These are phyloP conservation scores for Cordyceps farinosa DNA, from an alignment of 2,329 filamentous ascomycete genomes.

Conservation along the genomic window DNA sequence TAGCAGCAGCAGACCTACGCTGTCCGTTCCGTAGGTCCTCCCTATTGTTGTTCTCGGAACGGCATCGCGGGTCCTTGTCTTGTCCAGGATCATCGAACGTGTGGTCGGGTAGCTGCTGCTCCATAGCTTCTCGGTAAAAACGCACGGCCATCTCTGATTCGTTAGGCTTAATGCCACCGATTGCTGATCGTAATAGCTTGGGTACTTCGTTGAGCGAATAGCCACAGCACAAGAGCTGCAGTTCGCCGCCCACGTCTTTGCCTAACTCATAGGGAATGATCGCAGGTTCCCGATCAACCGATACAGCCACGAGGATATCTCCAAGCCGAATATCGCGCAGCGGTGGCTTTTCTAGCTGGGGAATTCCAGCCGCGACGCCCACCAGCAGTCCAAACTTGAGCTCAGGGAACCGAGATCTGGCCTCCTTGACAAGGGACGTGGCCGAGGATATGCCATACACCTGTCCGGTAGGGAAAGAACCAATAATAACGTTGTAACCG, in stretches of 20 bases:
- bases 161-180: no score
- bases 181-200: slow-evolving; percentile 34
- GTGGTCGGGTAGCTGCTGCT: no score
- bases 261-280: slow-evolving; percentile 34
- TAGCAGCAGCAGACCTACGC: slow-evolving; percentile 20
- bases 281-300: slow-evolving; percentile 25
- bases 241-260: slow-evolving; percentile 31
- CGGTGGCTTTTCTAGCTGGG: slow-evolving; percentile 20
- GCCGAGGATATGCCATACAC: slow-evolving; percentile 33
- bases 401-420: slow-evolving; percentile 32
- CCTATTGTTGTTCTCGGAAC: slow-evolving; percentile 16
- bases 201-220: no score
- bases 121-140: no score
- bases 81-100: no score
- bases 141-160: no score
- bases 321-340: slow-evolving; percentile 37
- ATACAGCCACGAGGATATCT: slow-evolving; percentile 37
- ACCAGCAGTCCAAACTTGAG: slow-evolving; percentile 36
- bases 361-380: slow-evolving; percentile 34
- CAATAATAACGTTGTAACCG: slow-evolving; percentile 35
- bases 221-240: no score
- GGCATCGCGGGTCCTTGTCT: slow-evolving; percentile 27
- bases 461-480: slow-evolving; percentile 31
- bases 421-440: slow-evolving; percentile 31
- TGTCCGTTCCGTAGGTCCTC: slow-evolving; percentile 19